A percentile compares a stretch with the other conserved stretches of the same genome.
phyloP scores from a whole-genome alignment of 1,284 basidiomycete genomes.

The Pterulicium gracile region DNA sequence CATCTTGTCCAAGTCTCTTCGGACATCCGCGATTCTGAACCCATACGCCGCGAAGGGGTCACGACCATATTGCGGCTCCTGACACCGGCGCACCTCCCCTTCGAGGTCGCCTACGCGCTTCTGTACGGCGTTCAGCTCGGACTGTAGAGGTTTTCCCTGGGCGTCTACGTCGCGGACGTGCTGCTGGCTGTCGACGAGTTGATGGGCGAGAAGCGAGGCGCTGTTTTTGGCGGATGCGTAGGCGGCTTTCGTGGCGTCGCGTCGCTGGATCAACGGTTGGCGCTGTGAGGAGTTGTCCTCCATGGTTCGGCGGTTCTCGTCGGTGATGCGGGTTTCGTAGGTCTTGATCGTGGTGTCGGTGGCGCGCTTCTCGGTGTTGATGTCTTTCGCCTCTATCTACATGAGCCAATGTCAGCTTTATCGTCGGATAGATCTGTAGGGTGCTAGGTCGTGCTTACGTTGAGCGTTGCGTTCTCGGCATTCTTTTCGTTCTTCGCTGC shows the following conservation, averaged over 20 bases:
- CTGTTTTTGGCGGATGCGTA: conserved; percentile 19
- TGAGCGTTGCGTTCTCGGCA: conserved; percentile 30
- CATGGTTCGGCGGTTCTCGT: conserved; percentile 45
- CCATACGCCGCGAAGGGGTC: conserved; percentile 57
- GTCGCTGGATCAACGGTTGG: conserved; percentile 39
- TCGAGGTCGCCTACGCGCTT: conserved; percentile 31
- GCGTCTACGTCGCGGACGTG: conserved; percentile 13
- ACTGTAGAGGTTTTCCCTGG: conserved; percentile 24
- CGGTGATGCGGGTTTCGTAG: conserved; percentile 40
- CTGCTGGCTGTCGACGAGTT: not conserved
- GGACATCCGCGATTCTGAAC: conserved; percentile 46
- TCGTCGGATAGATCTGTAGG: no score
- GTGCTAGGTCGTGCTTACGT: no score
- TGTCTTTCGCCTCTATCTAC: conserved; percentile 37
- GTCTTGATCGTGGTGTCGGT: conserved; percentile 36
- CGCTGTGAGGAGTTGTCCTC: conserved; percentile 49
- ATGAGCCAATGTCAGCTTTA: no score
- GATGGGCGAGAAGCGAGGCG: not conserved
- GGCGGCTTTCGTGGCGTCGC: conserved; percentile 29
- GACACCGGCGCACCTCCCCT: conserved; percentile 35
- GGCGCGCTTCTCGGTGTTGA: conserved; percentile 30
- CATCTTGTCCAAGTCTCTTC: conserved; percentile 41
- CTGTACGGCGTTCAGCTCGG: conserved; percentile 20
- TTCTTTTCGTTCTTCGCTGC: conserved; percentile 36
- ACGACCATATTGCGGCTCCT: conserved; percentile 35